Evolutionary conservation across 2,329 filamentous ascomycete species (phyloP).

Genomic region (Daldinia eschscholtzii): DNA sequence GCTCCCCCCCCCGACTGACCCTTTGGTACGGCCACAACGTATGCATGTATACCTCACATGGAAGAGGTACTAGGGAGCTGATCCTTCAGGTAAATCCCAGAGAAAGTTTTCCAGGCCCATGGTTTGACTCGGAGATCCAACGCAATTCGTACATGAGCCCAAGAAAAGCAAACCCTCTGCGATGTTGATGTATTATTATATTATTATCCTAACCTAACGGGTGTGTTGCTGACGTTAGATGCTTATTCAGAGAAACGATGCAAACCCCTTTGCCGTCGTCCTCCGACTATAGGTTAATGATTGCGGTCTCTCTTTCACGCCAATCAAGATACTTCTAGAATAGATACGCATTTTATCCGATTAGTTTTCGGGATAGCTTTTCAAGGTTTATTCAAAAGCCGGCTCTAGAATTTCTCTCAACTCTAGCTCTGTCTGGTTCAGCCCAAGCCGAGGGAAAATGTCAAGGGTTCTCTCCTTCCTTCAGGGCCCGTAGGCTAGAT

Average conservation of each 20-base stretch:
- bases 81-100: conserved; percentile 2
- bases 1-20: conserved; percentile 15
- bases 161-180: conserved; percentile 8
- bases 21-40: conserved; percentile 1
- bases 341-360: not conserved
- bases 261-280: not conserved
- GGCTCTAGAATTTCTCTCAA: conserved; percentile 21
- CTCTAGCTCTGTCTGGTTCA: conserved; percentile 27
- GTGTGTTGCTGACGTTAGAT: conserved; percentile 8
- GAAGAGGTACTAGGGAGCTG: not conserved
- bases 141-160: conserved; percentile 5
- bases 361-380: not conserved
- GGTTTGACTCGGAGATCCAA: conserved; percentile 16
- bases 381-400: not conserved
- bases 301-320: not conserved
- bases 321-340: conserved; percentile 19
- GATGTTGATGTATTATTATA: conserved; percentile 11
- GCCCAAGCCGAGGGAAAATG: conserved; percentile 27
- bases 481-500: conserved; percentile 27
- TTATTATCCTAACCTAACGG: conserved; percentile 7
- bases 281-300: not conserved
- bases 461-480: conserved; percentile 13
- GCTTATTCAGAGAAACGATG: not conserved
- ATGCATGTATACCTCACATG: not conserved
- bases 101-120: conserved; percentile 14